A percentile compares a stretch with the other conserved stretches of the same genome.
Evolutionary conservation across 768 basidiomycete genomes (phyloP).

Genomic region (Macrolepiota fuliginosa): DNA sequence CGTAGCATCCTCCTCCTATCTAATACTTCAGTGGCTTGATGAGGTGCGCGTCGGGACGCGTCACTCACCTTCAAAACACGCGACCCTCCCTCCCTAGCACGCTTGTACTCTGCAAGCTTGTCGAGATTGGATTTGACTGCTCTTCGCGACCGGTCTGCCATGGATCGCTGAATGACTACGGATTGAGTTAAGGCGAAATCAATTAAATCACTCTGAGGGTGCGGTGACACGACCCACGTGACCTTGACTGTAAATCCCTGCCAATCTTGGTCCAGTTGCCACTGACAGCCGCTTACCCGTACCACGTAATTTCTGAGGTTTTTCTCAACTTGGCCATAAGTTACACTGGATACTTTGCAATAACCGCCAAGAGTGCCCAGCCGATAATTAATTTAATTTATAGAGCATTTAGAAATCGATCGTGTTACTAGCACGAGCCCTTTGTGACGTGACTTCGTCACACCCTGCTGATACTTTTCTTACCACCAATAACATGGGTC

Average conservation of each 20-base stretch:
- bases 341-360: no score
- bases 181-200: neutral
- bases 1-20: slow-evolving; percentile 54
- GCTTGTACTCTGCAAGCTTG: slow-evolving; percentile 59
- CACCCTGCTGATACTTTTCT: no score
- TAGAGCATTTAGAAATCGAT: no score
- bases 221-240: neutral
- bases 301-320: no score
- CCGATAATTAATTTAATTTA: neutral
- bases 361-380: no score
- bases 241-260: no score
- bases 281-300: no score
- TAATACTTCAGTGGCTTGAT: neutral
- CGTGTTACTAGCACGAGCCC: neutral
- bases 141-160: slow-evolving; percentile 42
- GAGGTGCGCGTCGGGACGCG: slow-evolving; percentile 12
- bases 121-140: slow-evolving; percentile 38
- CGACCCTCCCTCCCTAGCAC: slow-evolving; percentile 55
- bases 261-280: no score
- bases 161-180: slow-evolving; percentile 7
- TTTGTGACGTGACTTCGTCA: no score
- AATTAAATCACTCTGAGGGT: neutral
- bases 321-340: no score
- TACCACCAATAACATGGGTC: slow-evolving; percentile 54
- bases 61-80: slow-evolving; percentile 55